Base-by-base conservation (phyloP, 495 filamentous ascomycete genomes). In the Tuber magnatum region DNA sequence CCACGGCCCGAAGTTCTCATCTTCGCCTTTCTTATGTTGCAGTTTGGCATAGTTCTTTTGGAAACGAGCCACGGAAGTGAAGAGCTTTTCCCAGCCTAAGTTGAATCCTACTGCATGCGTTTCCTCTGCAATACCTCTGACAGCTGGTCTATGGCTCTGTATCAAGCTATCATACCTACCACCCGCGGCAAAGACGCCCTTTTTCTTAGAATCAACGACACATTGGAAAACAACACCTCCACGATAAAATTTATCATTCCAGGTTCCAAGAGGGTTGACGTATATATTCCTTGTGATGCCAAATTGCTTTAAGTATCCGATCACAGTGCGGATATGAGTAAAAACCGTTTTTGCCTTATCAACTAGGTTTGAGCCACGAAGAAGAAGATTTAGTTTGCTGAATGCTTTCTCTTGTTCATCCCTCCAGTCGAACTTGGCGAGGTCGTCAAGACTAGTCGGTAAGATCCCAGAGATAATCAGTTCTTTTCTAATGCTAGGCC, bases 151-250 rank as follows among this genome's bases (percentile, higher is more conserved):
- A 79, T 92, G 88, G 43, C 90, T 90, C 82, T 88, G 86, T 48
- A 99, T 94, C 68, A 99, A 85, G 35, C 88, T 87, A 82, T 99
- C 95, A 83, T 98, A 99, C 41, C 95, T 90, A 41, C 95, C 95
- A 70, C 95, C 95, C 46, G 94, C 95, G 1, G 94, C 95, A 79
- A 99, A 93, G 16, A 98, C 92, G 78, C 95, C 91, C 42, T 87
- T 86, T 77, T 89, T 89, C 83, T 94, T 97, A 73, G 87, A 91
- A 83, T 98, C 96, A 78, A 93, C 94, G 1, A 97, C 83, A 77
- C 94, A 98, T 77, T 96, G 91, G 82, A 99, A 99, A 40, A 98
- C 85, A 35, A 98, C 86, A 48, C 94, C 93, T 14, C 92, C 93
- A 51, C 88, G 86, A 84, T 95, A 99, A 83, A 98, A 97, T 69